These are phyloP conservation scores for Neocucurbitaria cava DNA, from an alignment of 2,329 filamentous ascomycete genomes.

Conservation along the genomic window DNA sequence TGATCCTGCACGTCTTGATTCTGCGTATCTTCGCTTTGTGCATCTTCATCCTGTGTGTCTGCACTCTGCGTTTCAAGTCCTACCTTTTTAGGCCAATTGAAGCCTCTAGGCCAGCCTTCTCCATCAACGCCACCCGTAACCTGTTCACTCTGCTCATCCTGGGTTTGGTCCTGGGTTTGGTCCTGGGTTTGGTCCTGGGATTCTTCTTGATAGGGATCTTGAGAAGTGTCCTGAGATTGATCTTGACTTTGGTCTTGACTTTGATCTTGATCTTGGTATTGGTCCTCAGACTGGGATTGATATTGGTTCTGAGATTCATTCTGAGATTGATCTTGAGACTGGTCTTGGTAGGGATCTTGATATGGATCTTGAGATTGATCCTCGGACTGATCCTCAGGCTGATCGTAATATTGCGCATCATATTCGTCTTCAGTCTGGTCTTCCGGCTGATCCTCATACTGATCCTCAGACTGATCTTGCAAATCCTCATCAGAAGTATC, in stretches of 20 bases:
- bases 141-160: background rate
- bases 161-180: no score
- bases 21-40: no score
- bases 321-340: background rate
- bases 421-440: background rate
- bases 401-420: background rate
- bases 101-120: slow-evolving; percentile 1
- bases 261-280: background rate
- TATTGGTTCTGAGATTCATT: background rate
- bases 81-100: slow-evolving; percentile 2
- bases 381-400: background rate
- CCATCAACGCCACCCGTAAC: background rate
- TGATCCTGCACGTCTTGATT: background rate
- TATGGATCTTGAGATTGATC: background rate
- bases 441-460: no score
- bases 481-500: background rate
- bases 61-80: background rate
- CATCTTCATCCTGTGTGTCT: background rate
- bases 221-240: background rate
- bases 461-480: background rate
- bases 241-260: background rate
- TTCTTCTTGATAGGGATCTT: no score
- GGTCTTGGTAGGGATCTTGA: background rate
- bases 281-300: background rate
- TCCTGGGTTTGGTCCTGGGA: background rate